Conservation (phyloP, 371 early-diverging fungal species). For the Rhizomucor miehei region DNA sequence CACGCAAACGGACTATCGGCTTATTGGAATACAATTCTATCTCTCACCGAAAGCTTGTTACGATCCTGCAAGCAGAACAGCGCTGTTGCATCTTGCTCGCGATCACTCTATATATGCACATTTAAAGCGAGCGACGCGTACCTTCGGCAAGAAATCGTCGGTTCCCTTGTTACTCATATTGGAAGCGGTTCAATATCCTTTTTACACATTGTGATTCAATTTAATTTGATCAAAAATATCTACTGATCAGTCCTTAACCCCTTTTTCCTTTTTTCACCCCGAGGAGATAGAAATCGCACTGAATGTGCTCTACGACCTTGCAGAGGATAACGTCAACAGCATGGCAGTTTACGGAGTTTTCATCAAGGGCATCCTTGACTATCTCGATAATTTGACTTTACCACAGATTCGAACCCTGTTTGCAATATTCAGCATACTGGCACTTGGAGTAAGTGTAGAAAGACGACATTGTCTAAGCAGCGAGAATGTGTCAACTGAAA, state of each 20-base stretch:
- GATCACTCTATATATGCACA: constrained; percentile 46
- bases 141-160: constrained; percentile 76
- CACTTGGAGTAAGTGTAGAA: constrained; percentile 45
- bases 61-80: constrained; percentile 52
- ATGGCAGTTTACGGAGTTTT: constrained; percentile 66
- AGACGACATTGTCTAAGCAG: background rate
- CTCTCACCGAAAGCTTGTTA: constrained; percentile 61
- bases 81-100: constrained; percentile 44
- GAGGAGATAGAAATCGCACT: constrained; percentile 70
- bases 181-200: constrained; percentile 70
- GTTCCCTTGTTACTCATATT: constrained; percentile 77
- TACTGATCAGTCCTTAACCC: constrained; percentile 14
- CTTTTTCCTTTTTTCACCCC: constrained; percentile 11
- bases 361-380: constrained; percentile 79
- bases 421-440: constrained; percentile 66
- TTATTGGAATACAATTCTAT: constrained; percentile 59
- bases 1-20: constrained; percentile 50
- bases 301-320: constrained; percentile 55
- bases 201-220: constrained; percentile 2
- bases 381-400: constrained; percentile 65
- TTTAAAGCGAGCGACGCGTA: constrained; percentile 61
- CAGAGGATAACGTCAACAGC: constrained; percentile 40
- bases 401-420: constrained; percentile 71
- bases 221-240: background rate
- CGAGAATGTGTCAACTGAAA: background rate